These are phyloP conservation scores for Cucurbita moschata DNA, from an alignment of 306 rosid genomes.

Conservation along the genomic window DNA sequence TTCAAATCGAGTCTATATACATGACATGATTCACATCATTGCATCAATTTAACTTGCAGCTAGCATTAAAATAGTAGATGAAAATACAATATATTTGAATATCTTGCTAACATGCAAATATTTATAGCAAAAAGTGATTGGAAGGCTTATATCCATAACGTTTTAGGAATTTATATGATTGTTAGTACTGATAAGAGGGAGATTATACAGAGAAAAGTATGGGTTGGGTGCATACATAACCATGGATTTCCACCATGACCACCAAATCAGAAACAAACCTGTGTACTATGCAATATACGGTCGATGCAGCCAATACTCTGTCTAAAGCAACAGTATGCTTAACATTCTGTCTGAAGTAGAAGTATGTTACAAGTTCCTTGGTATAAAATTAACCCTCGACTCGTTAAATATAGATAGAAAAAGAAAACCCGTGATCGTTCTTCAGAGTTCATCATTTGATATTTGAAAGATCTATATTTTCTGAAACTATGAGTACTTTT, in stretches of 20 bases:
- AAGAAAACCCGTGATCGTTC: neutral
- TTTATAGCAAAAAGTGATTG: neutral
- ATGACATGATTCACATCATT: neutral
- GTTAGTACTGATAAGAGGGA: neutral
- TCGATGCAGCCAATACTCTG: neutral
- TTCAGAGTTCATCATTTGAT: neutral
- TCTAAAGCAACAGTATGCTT: neutral
- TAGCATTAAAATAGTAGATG: neutral
- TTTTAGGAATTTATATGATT: neutral
- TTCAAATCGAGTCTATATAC: slow-evolving; percentile 1
- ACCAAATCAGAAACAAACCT: neutral
- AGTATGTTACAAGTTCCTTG: neutral
- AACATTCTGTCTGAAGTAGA: neutral
- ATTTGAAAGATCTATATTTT: neutral
- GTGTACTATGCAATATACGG: neutral
- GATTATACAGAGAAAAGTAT: too few relatives aligned
- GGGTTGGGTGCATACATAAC: neutral
- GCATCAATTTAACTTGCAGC: neutral
- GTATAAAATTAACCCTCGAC: neutral
- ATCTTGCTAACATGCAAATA: neutral
- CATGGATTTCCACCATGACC: neutral
- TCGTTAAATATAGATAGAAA: neutral
- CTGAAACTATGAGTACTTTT: slow-evolving; percentile 7
- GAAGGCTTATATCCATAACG: neutral
- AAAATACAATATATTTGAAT: neutral